These are phyloP conservation scores for Fallopia convolvulus DNA, from an alignment of 148 eudicot genomes.

Conservation along the genomic window DNA sequence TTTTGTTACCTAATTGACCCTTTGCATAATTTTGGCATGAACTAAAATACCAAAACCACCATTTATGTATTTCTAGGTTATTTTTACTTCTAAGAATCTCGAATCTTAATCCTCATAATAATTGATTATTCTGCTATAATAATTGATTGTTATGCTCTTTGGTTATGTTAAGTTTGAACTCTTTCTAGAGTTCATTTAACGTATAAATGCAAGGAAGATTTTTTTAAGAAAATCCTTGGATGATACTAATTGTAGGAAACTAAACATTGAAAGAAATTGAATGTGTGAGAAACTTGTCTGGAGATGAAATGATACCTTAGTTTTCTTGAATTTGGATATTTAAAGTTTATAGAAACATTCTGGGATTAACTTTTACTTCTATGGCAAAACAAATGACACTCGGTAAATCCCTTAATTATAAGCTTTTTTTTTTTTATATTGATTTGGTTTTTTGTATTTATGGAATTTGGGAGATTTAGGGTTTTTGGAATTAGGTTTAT, in stretches of 20 bases:
- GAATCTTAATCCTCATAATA: not conserved
- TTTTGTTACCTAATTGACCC: not conserved
- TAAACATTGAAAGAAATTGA: not conserved
- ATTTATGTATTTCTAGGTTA: not conserved
- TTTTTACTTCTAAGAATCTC: not conserved
- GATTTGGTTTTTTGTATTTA: too few species aligned
- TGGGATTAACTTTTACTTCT: not conserved
- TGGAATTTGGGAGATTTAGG: too few species aligned
- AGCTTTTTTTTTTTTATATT: not conserved
- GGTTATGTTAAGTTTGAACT: not conserved
- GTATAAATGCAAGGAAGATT: not conserved
- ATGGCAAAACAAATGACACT: not conserved
- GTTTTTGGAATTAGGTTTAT: too few species aligned
- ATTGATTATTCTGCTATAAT: too few species aligned
- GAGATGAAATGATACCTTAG: not conserved
- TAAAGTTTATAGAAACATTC: not conserved
- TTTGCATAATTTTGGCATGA: not conserved
- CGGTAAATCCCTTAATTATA: not conserved
- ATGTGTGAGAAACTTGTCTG: not conserved
- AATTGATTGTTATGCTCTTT: not conserved
- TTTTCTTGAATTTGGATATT: not conserved
- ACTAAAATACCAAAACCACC: not conserved
- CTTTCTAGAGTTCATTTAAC: not conserved
- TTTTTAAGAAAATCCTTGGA: too few species aligned
- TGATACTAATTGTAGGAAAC: too few species aligned